These are phyloP conservation scores for Ascoidea rubescens DNA, from an alignment of 805 yeast genomes.

Conservation along the genomic window DNA sequence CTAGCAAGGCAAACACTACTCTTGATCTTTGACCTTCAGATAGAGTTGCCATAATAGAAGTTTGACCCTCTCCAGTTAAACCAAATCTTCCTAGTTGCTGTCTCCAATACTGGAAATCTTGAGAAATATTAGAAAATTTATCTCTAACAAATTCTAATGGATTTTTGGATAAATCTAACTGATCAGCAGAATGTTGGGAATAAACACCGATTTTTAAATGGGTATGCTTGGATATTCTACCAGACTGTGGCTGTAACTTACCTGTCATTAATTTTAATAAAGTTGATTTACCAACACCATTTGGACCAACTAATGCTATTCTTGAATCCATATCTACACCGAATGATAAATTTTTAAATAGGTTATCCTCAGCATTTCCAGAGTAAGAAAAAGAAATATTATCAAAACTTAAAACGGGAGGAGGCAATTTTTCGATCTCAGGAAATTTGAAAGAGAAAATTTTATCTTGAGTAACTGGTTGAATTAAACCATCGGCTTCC, in stretches of 20 bases:
- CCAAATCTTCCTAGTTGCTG: constrained; percentile 97
- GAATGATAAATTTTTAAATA: constrained; percentile 82
- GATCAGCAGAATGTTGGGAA: constrained; percentile 98
- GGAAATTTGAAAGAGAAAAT: constrained; percentile 92
- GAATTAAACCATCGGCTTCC: constrained; percentile 98
- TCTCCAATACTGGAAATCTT: constrained; percentile 98
- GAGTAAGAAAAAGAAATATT: constrained; percentile 88
- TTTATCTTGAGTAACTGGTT: constrained; percentile 84
- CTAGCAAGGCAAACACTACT: constrained; percentile 93
- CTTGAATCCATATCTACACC: constrained; percentile 99
- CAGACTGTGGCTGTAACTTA: constrained; percentile 73
- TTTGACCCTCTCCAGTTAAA: constrained; percentile 97
- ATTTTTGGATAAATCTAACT: constrained; percentile 87
- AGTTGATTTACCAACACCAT: constrained; percentile 98
- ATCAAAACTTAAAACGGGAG: constrained; percentile 95
- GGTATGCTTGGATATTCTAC: constrained; percentile 94
- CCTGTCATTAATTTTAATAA: constrained; percentile 95
- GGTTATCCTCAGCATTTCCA: constrained; percentile 68
- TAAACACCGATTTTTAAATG: constrained; percentile 97
- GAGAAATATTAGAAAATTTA: constrained; percentile 78
- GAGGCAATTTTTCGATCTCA: constrained; percentile 85
- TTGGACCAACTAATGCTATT: constrained; percentile 95
- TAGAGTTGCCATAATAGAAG: constrained; percentile 95
- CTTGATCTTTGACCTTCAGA: constrained; percentile 99
- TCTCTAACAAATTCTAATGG: constrained; percentile 96